Conservation (phyloP, 192 early-diverging fungal species). For the Entomortierella lignicola region DNA sequence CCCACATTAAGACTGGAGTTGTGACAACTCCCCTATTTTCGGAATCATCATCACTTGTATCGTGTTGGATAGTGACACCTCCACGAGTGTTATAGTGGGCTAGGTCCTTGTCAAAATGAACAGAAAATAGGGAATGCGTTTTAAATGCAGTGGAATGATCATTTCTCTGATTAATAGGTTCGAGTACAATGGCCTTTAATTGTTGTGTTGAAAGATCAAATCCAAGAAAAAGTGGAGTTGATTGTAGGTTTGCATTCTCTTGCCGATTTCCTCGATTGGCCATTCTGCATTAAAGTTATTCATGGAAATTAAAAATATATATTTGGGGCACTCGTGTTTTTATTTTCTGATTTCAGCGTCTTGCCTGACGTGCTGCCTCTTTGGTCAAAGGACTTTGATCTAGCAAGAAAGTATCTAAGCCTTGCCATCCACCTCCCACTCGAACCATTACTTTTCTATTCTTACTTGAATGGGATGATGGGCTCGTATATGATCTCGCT, state of each 20-base stretch:
- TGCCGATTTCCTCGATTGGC: neutral
- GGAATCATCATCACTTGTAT: neutral
- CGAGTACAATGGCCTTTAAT: constrained; percentile 73
- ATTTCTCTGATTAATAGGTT: constrained; percentile 38
- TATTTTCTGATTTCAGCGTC: no score
- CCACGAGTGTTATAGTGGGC: constrained; percentile 60
- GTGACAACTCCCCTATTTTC: constrained; percentile 59
- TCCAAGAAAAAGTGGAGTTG: constrained; percentile 67
- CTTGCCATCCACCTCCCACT: constrained; percentile 70
- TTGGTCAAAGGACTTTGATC: constrained; percentile 15
- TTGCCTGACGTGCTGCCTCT: neutral
- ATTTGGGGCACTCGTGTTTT: no score
- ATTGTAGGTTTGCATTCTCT: neutral
- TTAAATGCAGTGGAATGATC: constrained; percentile 42
- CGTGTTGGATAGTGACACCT: constrained; percentile 10
- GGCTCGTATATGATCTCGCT: constrained; percentile 4
- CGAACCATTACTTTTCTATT: constrained; percentile 67
- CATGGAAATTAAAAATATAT: no score
- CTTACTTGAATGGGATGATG: neutral
- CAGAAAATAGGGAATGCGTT: constrained; percentile 49
- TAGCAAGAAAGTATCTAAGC: constrained; percentile 66
- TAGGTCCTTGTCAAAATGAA: constrained; percentile 75
- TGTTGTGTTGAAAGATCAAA: constrained; percentile 84
- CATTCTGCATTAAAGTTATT: neutral
- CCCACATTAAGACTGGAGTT: constrained; percentile 83